phyloP scores from a whole-genome alignment of 805 yeast genomes.

The Nakazawaea wickerhamii region DNA sequence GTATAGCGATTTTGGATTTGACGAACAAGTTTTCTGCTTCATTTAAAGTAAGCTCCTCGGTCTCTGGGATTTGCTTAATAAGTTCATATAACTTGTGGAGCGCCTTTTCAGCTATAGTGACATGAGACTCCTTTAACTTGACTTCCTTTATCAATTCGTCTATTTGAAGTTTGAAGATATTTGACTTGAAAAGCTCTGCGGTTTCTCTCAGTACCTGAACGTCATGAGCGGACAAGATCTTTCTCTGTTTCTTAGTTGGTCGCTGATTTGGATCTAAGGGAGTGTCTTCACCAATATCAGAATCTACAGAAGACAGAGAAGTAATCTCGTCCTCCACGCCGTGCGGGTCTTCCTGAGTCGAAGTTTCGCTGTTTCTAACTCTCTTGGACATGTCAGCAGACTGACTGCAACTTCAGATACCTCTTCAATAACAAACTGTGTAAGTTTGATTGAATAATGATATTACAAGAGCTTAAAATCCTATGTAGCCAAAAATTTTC shows the following conservation, averaged over 20 bases:
- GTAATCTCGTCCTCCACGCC: conserved; percentile 7
- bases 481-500: no score
- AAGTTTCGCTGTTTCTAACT: background rate
- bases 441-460: no score
- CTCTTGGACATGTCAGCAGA: background rate
- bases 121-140: conserved; percentile 63
- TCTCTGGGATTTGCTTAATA: conserved; percentile 58
- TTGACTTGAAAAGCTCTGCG: conserved; percentile 89
- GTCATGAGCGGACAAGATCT: conserved; percentile 64
- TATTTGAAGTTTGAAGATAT: conserved; percentile 90
- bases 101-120: conserved; percentile 63
- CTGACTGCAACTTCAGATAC: no score
- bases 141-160: conserved; percentile 86
- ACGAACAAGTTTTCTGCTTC: conserved; percentile 55
- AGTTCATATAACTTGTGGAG: conserved; percentile 68
- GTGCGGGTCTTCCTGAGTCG: conserved; percentile 10
- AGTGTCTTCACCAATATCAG: conserved; percentile 5
- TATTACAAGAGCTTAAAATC: no score
- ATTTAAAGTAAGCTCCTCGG: conserved; percentile 43
- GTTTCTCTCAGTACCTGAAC: conserved; percentile 90
- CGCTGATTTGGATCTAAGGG: conserved; percentile 3
- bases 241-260: conserved; percentile 14
- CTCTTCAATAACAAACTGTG: no score
- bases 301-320: background rate
- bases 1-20: conserved; percentile 47